Base-by-base conservation (phyloP, 805 yeast genomes). In the Wickerhamiella azyma region DNA sequence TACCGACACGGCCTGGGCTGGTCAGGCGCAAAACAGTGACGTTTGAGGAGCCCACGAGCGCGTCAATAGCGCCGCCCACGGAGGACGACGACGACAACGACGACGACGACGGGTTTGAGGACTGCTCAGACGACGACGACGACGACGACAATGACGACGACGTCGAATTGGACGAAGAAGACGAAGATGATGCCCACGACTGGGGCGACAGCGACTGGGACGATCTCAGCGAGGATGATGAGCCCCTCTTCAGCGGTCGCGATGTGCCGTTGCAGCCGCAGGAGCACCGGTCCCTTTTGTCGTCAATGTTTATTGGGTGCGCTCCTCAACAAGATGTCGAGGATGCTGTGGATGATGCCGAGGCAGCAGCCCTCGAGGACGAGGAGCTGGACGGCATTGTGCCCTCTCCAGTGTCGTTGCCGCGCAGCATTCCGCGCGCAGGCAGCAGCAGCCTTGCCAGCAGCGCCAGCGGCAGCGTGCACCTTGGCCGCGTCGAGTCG, bases 261-360 rank as follows among this genome's bases (percentile, higher is more conserved):
- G 57, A 51, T 39, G 58, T 50, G 14, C 61, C 57, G 17, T 52
- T 41, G 32, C 56, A 49, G 45, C 67, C 65, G 2, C 51, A 52
- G 16, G 48, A 55, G 14, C 56, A 64, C 28, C 60, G 64, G 7
- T 66, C 70, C 8, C 53, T 66, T 26, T 50, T 66, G 19, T 66
- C 44, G 17, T 32, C 39, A 5, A 41, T 41, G 44, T 41, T 41
- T 41, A 33, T 37, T n/a, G 32, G 44, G 14, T 17, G 38, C 14
- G 38, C 6, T 10, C 32, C 36, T 2, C 43, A 40, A 14, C 24
- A 26, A 2, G 37, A 13, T 10, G 41, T 29, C 21, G 33, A 10
- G 16, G 16, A 10, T 7, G 9, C 11, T 5, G 4, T n/a, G n/a
- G 33, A 30, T 16, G 11, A 13, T 3, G 33, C 11, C 14, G 33